These are phyloP conservation scores for Coniochaeta sp. DNA, from an alignment of 2,329 filamentous ascomycete genomes.

Conservation along the genomic window DNA sequence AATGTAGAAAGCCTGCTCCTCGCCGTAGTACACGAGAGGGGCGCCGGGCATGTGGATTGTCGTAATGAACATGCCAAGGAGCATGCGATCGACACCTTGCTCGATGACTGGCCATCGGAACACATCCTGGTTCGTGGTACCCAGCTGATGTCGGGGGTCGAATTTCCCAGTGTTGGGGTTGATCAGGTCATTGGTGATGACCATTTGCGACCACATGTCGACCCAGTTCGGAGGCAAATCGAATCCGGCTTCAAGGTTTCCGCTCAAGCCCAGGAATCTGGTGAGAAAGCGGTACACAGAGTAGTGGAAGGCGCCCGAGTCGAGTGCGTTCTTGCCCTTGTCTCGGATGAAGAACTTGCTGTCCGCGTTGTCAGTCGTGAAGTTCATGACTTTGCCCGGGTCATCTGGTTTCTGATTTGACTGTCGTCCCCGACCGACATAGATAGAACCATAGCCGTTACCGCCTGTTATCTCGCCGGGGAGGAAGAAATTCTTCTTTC, in stretches of 20 bases:
- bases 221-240: constrained; percentile 46
- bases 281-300: constrained; percentile 56
- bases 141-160: constrained; percentile 56
- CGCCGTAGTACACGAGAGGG: constrained; percentile 52
- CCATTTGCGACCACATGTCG: constrained; percentile 42
- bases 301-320: constrained; percentile 56
- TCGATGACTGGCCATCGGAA: constrained; percentile 55
- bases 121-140: constrained; percentile 56
- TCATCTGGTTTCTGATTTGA: constrained; percentile 42
- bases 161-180: constrained; percentile 26
- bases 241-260: constrained; percentile 43
- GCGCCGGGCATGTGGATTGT: constrained; percentile 53
- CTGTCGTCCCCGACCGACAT: constrained; percentile 54
- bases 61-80: constrained; percentile 50
- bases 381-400: constrained; percentile 35
- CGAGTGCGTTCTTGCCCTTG: constrained; percentile 43
- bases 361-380: constrained; percentile 32
- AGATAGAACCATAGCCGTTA: constrained; percentile 52
- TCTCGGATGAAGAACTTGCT: constrained; percentile 43
- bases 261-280: constrained; percentile 52
- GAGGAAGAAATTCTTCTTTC: constrained; percentile 57
- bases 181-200: constrained; percentile 37
- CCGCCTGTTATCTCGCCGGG: constrained; percentile 57
- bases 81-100: constrained; percentile 46
- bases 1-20: constrained; percentile 55